Evolutionary conservation across 2,329 filamentous ascomycete species (phyloP).

Genomic region (Lasiodiplodia sp.): DNA sequence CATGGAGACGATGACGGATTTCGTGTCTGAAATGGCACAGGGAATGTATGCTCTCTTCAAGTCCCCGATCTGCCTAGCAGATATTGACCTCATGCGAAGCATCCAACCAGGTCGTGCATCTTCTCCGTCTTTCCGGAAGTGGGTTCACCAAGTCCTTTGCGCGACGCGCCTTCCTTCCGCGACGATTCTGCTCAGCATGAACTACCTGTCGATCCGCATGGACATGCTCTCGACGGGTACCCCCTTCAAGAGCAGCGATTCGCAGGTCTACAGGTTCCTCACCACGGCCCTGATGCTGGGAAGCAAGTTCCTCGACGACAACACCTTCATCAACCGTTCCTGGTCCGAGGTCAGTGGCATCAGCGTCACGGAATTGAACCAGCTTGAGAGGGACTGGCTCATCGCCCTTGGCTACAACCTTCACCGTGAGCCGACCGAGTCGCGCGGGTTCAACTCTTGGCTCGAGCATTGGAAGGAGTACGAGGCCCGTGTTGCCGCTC

Average conservation of each 20-base stretch:
- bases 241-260: conserved; percentile 58
- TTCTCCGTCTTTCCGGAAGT: conserved; percentile 83
- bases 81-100: conserved; percentile 70
- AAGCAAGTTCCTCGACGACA: conserved; percentile 96
- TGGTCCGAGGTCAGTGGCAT: conserved; percentile 97
- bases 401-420: conserved; percentile 82
- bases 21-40: conserved; percentile 88
- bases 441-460: conserved; percentile 74
- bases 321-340: conserved; percentile 96
- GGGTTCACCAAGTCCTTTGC: conserved; percentile 87
- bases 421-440: conserved; percentile 82
- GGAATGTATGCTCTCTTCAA: conserved; percentile 69
- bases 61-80: conserved; percentile 64
- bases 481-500: conserved; percentile 58
- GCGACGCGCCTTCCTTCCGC: conserved; percentile 90
- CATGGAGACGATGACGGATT: conserved; percentile 95
- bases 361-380: conserved; percentile 81
- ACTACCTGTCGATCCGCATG: conserved; percentile 85
- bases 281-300: conserved; percentile 85
- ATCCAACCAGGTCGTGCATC: conserved; percentile 68
- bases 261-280: conserved; percentile 85
- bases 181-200: conserved; percentile 88
- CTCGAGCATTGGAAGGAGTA: conserved; percentile 71
- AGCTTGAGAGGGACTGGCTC: conserved; percentile 87
- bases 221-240: conserved; percentile 68